These are phyloP conservation scores for Tubosaeta sp. DNA, from an alignment of 768 basidiomycete species.

Conservation along the genomic window DNA sequence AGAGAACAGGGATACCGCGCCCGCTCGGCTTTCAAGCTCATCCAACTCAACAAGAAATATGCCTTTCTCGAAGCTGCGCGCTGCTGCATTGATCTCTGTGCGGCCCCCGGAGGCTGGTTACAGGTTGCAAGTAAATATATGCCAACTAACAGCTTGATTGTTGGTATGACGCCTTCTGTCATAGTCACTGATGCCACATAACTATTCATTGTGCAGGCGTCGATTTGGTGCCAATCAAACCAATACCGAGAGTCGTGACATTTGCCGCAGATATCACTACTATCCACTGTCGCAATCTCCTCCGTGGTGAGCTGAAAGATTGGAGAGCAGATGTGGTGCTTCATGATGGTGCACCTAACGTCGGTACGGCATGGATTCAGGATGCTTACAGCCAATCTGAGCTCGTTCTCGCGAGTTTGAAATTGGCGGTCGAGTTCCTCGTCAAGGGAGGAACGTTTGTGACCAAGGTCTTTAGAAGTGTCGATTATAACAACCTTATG, in stretches of 20 bases:
- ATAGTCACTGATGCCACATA: slow-evolving; percentile 8
- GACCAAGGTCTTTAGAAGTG: slow-evolving; percentile 97
- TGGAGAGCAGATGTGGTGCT: slow-evolving; percentile 99
- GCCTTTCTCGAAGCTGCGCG: slow-evolving; percentile 81
- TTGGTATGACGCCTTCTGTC: slow-evolving; percentile 50
- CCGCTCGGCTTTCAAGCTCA: slow-evolving; percentile 98
- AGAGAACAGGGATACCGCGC: slow-evolving; percentile 99
- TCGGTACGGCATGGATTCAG: slow-evolving; percentile 98
- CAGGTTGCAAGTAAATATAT: slow-evolving; percentile 98
- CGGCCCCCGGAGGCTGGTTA: slow-evolving; percentile 98
- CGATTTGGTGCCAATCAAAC: slow-evolving; percentile 93
- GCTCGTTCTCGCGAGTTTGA: slow-evolving; percentile 91
- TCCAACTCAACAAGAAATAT: slow-evolving; percentile 98
- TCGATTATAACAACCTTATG: slow-evolving; percentile 96
- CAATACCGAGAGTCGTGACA: slow-evolving; percentile 88
- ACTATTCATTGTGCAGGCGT: slow-evolving; percentile 55
- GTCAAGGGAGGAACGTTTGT: slow-evolving; percentile 92
- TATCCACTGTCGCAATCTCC: slow-evolving; percentile 77
- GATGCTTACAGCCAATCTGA: slow-evolving; percentile 98
- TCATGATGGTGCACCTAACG: slow-evolving; percentile 99
- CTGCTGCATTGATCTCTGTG: slow-evolving; percentile 97
- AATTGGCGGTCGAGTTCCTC: slow-evolving; percentile 93
- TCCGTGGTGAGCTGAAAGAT: slow-evolving; percentile 88
- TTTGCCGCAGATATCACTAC: slow-evolving; percentile 96
- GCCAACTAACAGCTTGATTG: slow-evolving; percentile 87